Evolutionary conservation across 805 yeast genomes (phyloP), one percentile per base, ranked within the genome.

Genomic region (Cyberlindnera misumaiensis): DNA sequence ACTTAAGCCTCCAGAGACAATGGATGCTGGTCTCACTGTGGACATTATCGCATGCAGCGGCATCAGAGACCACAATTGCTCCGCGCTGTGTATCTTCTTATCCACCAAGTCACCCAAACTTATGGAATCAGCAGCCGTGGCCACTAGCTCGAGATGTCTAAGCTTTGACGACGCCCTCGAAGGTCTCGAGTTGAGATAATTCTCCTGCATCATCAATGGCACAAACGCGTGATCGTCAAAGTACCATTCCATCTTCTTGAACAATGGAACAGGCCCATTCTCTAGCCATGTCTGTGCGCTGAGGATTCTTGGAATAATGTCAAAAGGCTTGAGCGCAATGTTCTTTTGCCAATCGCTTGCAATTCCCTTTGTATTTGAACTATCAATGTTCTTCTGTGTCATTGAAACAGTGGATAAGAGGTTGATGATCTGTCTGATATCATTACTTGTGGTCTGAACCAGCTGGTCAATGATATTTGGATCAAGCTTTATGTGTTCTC

Each of bases 191-290:
- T 63, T 63, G 35, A 86, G 60, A 57, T 93, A 93, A 62, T 93
- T 93, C 58, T 93, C 98, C 56, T 90, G 97, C 38, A 93, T 75
- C 97, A 93, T 90, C 44, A 90, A 68, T 5, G 98, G 97, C 2
- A 95, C 80, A 57, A 93, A 83, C 55, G 88, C 96, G 62, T 86
- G 84, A 61, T 93, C 98, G 60, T 87, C 88, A 67, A 93, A 93
- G 56, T 88, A 93, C 37, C 87, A 70, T 51, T 84, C 90, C 53
- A 90, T 80, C 56, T 87, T 84, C 46, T 87, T 95, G 59, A 80
- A 83, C 45, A 90, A 58, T 3, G 79, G 68, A 41, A 73, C 70
- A n/a, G 64, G 60, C 3, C 74, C 63, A 48, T 62, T 64, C 14
- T 67, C 72, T 40, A 77, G 66, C 59, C 78, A 83, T 12, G 75